Evolutionary conservation across 164 flowering plant species (phyloP).

Genomic region (Houttuynia cordata): DNA sequence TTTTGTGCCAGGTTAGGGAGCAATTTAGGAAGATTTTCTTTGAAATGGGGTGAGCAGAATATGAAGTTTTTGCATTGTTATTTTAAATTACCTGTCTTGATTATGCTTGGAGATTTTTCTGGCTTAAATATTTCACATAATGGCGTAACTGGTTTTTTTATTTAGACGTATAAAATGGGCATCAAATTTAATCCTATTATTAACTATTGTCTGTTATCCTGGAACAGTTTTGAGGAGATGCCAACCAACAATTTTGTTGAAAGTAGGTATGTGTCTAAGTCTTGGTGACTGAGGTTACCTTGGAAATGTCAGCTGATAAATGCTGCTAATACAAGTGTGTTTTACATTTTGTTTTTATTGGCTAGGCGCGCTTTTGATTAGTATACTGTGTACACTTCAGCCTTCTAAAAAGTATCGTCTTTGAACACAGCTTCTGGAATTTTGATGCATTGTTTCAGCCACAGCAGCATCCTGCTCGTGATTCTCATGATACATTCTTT

Average conservation of each 20-base stretch:
- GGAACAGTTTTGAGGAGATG: conserved; percentile 93
- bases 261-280: conserved; percentile 46
- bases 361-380: background rate
- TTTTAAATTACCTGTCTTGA: too few species aligned
- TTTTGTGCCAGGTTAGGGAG: conserved; percentile 53
- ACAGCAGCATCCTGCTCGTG: conserved; percentile 99
- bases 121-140: background rate
- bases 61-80: background rate
- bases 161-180: too few species aligned
- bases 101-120: background rate
- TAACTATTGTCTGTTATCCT: background rate
- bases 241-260: conserved; percentile 92
- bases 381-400: background rate
- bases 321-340: background rate
- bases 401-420: background rate
- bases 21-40: conserved; percentile 67
- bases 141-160: background rate
- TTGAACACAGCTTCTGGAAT: conserved; percentile 74
- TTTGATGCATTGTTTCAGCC: conserved; percentile 96
- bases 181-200: background rate
- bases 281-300: background rate
- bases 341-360: too few species aligned
- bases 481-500: conserved; percentile 97
- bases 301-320: background rate
- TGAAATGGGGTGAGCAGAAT: conserved; percentile 64